Evolutionary conservation across 2,329 filamentous ascomycete genomes (phyloP).

Genomic region (Sphaerulina musiva): DNA sequence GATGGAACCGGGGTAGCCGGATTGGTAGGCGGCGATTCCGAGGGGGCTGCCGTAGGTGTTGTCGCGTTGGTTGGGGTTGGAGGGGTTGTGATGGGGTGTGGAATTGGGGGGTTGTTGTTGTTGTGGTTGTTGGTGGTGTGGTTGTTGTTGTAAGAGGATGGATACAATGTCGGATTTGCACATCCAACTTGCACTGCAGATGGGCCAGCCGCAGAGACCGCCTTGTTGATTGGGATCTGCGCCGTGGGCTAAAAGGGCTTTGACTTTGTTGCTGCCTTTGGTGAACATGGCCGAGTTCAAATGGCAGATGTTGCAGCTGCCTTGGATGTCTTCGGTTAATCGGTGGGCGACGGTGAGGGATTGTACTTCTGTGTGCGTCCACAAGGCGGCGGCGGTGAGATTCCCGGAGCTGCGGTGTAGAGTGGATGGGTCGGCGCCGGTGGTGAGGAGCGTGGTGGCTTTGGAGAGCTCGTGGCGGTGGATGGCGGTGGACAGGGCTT

Average conservation of each 20-base stretch:
- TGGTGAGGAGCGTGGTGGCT: conserved; percentile 15
- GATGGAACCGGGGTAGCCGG: conserved; percentile 20
- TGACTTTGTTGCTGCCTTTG: conserved; percentile 19
- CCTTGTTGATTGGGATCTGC: conserved; percentile 22
- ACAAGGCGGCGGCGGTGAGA: conserved; percentile 17
- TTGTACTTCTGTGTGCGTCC: conserved; percentile 17
- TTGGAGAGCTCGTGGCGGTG: conserved; percentile 17
- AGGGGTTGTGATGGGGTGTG: no score
- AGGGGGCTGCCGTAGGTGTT: conserved; percentile 27
- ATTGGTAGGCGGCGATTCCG: conserved; percentile 24
- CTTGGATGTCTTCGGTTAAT: conserved; percentile 17
- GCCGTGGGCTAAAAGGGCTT: conserved; percentile 25
- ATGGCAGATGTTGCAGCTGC: conserved; percentile 16
- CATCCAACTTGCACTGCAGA: conserved; percentile 24
- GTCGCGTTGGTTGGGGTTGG: conserved; percentile 18
- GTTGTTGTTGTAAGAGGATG: conserved; percentile 20
- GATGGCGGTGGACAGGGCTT: conserved; percentile 16
- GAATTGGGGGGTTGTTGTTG: no score
- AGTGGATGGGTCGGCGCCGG: conserved; percentile 14
- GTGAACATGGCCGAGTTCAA: conserved; percentile 14
- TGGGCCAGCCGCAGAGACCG: conserved; percentile 20
- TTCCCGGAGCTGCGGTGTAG: conserved; percentile 12
- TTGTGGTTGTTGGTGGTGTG: no score
- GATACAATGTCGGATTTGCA: conserved; percentile 22
- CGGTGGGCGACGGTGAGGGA: conserved; percentile 17